Percentiles rank a stretch among this genome's conserved stretches.
phyloP scores from a whole-genome alignment of 106 monocot species.

The Dendrobium catenatum region DNA sequence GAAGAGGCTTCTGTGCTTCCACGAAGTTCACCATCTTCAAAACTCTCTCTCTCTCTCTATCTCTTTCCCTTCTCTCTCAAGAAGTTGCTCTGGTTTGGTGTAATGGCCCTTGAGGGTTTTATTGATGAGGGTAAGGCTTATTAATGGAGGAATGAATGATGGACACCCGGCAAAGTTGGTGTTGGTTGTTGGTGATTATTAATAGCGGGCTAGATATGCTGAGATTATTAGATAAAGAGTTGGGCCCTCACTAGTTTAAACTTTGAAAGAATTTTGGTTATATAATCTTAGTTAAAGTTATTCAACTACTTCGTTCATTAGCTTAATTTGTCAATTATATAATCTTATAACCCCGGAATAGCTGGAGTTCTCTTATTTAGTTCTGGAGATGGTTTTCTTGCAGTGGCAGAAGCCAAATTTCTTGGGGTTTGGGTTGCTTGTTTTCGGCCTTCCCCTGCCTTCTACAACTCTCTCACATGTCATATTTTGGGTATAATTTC shows the following conservation, averaged over 20 bases:
- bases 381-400: neutral
- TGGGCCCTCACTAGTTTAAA: neutral
- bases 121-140: neutral
- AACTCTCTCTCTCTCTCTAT: neutral
- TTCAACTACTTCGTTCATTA: neutral
- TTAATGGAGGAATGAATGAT: neutral
- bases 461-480: too few species aligned
- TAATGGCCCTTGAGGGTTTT: neutral
- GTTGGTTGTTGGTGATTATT: neutral
- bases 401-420: too few species aligned
- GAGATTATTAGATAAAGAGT: neutral
- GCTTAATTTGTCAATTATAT: too few species aligned
- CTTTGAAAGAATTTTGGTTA: neutral
- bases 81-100: neutral
- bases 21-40: constrained; percentile 75
- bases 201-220: neutral
- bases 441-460: too few species aligned
- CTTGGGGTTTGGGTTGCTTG: too few species aligned
- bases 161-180: neutral
- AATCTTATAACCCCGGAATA: too few species aligned
- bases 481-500: neutral
- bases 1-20: constrained; percentile 59
- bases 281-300: neutral
- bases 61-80: neutral
- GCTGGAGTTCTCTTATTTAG: too few species aligned